Evolutionary conservation across 352 stramenopile genomes (phyloP).

Genomic region (Phytophthora sansomeana): DNA sequence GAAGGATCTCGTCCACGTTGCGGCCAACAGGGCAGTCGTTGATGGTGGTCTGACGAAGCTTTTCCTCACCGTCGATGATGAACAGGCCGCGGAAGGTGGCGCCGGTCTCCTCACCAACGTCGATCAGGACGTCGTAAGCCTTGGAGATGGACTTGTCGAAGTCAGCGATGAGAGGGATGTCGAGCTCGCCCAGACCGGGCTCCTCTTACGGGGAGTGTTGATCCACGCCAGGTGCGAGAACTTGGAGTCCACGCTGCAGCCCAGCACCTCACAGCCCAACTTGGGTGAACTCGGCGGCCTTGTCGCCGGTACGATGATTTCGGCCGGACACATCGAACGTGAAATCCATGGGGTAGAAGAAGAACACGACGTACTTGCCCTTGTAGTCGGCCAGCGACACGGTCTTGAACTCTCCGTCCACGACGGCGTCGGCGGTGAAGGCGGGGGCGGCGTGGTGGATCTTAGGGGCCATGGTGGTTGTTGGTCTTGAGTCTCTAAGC

Average conservation of each 20-base stretch:
- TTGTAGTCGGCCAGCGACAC: too few relatives aligned
- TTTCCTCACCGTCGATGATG: conserved; percentile 90
- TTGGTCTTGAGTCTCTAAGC: not conserved
- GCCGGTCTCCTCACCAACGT: conserved; percentile 69
- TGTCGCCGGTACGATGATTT: conserved; percentile 91
- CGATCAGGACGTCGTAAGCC: conserved; percentile 89
- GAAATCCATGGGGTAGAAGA: conserved; percentile 94
- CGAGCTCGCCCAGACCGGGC: conserved; percentile 90
- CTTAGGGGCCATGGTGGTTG: conserved; percentile 54
- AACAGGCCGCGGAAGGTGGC: conserved; percentile 90
- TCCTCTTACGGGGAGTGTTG: conserved; percentile 90
- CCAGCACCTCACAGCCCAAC: conserved; percentile 79
- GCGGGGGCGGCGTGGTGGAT: conserved; percentile 71
- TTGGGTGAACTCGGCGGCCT: conserved; percentile 83
- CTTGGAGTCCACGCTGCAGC: conserved; percentile 87
- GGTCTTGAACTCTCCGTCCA: conserved; percentile 89
- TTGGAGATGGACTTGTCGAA: conserved; percentile 85
- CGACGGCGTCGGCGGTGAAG: conserved; percentile 80
- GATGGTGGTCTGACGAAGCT: conserved; percentile 86
- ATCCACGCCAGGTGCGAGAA: conserved; percentile 92
- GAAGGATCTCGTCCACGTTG: conserved; percentile 92
- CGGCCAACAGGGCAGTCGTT: conserved; percentile 91
- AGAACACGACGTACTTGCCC: conserved; percentile 91
- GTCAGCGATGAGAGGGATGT: conserved; percentile 92
- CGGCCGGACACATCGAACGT: conserved; percentile 93